Percentiles rank a stretch among this genome's conserved stretches.
phyloP scores from a whole-genome alignment of 2,329 filamentous ascomycete genomes.

The Calonectria pseudoturangicola region DNA sequence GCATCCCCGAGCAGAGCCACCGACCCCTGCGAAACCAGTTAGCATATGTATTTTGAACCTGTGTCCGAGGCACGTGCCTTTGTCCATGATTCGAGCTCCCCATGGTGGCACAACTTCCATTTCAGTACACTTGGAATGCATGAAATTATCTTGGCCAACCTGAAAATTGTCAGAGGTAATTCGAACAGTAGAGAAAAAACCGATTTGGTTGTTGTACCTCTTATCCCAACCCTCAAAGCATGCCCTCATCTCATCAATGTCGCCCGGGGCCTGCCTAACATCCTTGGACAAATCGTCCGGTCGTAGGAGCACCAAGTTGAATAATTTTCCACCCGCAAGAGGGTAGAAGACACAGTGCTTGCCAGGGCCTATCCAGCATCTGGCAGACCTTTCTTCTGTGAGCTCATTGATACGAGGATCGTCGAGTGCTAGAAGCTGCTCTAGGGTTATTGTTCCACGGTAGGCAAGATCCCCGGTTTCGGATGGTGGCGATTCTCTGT shows the following conservation, averaged over 20 bases:
- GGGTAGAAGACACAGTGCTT: background rate
- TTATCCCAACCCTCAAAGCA: background rate
- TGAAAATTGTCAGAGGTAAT: background rate
- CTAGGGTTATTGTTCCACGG: background rate
- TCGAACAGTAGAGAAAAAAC: background rate
- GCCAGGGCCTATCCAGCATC: background rate
- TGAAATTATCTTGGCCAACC: background rate
- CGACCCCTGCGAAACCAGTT: background rate
- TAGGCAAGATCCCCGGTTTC: background rate
- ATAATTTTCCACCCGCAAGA: background rate
- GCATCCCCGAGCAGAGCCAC: background rate
- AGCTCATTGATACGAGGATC: background rate
- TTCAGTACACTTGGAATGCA: background rate
- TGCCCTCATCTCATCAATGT: background rate
- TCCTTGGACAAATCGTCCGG: background rate
- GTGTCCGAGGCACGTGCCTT: background rate
- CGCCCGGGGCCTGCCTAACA: background rate
- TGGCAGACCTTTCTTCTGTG: background rate
- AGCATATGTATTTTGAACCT: background rate
- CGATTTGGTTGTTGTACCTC: background rate
- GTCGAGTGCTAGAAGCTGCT: background rate
- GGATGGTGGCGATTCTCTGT: background rate
- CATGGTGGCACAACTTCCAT: slow-evolving; percentile 2
- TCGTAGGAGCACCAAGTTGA: slow-evolving; percentile 3
- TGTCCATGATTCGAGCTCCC: background rate